Base-by-base conservation (phyloP, 306 rosid genomes). In the Hippophae tibetana region DNA sequence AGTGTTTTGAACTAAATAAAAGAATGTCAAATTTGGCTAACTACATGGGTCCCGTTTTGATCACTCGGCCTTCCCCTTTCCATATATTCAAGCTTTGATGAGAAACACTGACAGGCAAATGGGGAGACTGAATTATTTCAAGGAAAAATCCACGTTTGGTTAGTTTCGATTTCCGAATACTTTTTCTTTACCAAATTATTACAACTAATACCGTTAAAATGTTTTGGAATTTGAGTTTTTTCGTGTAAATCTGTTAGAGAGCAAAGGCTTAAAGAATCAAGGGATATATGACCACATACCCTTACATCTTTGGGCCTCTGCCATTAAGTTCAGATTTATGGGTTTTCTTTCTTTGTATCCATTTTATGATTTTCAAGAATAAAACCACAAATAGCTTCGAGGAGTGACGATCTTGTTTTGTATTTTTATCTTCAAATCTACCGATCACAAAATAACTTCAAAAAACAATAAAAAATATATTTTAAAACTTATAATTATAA, bases 261-360 rank as follows among this genome's bases (percentile, higher is more conserved):
- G 42, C 77, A 67, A 71, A 72, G 84, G 68, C 48, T 50, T 14
- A 78, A 47, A 26, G 84, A 74, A 51, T 71, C 84, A 12, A 55
- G 65, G 56, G 75, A 79, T 18, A 26, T 71, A 7, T 64, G 52
- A 65, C 68, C 65, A 72, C 65, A 57, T 68, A 79, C 69, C 84
- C 81, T 8, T 62, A 26, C 13, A 7, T 52, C 42, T 44, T 13
- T 31, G 38, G 3, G 38, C 38, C 38, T 31, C 38, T 31, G 0
- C 38, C 38, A 31, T 31, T 31, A 31, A 31, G 38, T 31, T 31
- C 38, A 31, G 38, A 31, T 31, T 31, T 31, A 31, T 31, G 38
- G 38, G 38, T 31, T 31, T 31, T 31, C 38, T 31, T 31, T 31
- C 38, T 31, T 4, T 31, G 38, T 31, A 31, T 31, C 38, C 38